Conservation (phyloP, 768 basidiomycete genomes). For the Pleurotus sapidus region DNA sequence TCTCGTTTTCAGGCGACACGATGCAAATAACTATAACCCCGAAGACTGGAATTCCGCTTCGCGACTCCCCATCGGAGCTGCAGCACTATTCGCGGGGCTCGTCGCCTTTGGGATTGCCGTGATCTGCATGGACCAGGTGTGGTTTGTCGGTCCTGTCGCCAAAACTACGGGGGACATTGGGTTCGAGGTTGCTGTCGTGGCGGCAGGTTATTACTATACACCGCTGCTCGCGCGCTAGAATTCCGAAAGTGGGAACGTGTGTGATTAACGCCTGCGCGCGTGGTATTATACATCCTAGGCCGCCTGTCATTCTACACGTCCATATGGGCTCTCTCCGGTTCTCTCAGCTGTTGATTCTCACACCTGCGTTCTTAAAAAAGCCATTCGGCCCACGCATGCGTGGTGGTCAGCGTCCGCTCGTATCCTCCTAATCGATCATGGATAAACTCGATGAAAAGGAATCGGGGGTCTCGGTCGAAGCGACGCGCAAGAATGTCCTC, state of each 20-base stretch:
- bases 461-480: too few species aligned
- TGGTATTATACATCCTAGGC: too few species aligned
- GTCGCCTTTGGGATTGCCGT: constrained; percentile 58
- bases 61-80: constrained; percentile 62
- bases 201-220: constrained; percentile 53
- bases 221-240: constrained; percentile 53
- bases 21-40: constrained; percentile 50
- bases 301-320: too few species aligned
- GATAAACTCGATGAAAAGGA: too few species aligned
- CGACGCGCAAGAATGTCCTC: neutral
- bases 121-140: constrained; percentile 72
- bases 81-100: constrained; percentile 55
- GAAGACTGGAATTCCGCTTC: constrained; percentile 54
- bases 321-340: too few species aligned
- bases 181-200: constrained; percentile 69
- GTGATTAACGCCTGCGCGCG: too few species aligned
- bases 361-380: too few species aligned
- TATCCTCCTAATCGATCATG: too few species aligned
- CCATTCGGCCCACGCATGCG: too few species aligned
- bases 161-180: constrained; percentile 71
- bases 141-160: constrained; percentile 77
- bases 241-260: constrained; percentile 22
- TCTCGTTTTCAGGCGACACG: constrained; percentile 55
- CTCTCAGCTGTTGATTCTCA: too few species aligned
- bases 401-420: too few species aligned